Conservation (phyloP, 164 flowering plant species). For the Pachysandra terminalis region DNA sequence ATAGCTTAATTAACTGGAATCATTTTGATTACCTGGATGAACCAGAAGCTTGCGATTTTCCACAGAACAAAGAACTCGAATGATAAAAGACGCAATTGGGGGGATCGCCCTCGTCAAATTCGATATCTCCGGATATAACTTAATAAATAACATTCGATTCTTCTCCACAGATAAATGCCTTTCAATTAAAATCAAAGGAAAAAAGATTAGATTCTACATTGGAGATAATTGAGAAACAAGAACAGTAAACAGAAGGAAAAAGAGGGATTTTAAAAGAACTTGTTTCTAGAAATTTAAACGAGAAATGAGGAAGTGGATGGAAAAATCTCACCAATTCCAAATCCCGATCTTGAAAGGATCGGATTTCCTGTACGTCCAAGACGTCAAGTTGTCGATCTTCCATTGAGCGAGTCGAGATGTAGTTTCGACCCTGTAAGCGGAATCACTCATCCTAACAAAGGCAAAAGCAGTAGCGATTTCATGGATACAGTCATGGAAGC, state of each 20-base stretch:
- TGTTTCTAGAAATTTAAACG: too few species aligned
- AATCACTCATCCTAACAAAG: constrained; percentile 72
- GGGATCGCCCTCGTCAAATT: constrained; percentile 70
- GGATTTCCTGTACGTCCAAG: constrained; percentile 81
- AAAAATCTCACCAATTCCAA: constrained; percentile 73
- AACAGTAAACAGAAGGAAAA: too few species aligned
- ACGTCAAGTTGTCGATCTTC: constrained; percentile 73
- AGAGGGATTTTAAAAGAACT: too few species aligned
- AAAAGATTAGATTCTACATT: too few species aligned
- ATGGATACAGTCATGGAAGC: constrained; percentile 83
- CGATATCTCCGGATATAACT: constrained; percentile 73
- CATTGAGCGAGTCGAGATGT: constrained; percentile 94
- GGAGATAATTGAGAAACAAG: too few species aligned
- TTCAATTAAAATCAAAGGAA: constrained; percentile 19
- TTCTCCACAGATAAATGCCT: constrained; percentile 88
- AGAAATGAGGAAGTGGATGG: too few species aligned
- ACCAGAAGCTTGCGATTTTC: constrained; percentile 56
- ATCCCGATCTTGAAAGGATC: constrained; percentile 92
- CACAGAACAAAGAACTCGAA: constrained; percentile 53
- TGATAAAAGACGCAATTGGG: constrained; percentile 83
- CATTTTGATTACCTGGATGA: constrained; percentile 93
- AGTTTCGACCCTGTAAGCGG: constrained; percentile 80
- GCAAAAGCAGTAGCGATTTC: constrained; percentile 73
- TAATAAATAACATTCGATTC: constrained; percentile 55
- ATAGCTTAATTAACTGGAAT: too few species aligned